Percentiles rank a stretch among this genome's conserved stretches.
Conservation (phyloP, 306 rosid genomes). For the Dalbergia cochinchinensis region DNA sequence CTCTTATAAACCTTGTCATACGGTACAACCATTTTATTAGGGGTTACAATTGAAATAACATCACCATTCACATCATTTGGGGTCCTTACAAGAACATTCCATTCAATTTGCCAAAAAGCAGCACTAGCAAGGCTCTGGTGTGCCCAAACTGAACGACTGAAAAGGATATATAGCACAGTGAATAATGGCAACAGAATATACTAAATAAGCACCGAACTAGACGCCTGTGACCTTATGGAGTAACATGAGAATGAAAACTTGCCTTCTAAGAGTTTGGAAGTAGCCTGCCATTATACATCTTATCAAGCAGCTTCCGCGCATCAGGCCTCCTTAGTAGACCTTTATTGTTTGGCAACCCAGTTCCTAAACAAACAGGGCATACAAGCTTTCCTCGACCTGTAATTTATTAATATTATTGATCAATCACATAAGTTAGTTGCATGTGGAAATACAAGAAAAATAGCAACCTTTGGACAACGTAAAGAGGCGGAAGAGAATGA, state of each 20-base stretch:
- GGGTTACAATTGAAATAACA: too few relatives aligned
- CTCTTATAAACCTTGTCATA: too few relatives aligned
- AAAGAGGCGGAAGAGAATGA: conserved; percentile 6
- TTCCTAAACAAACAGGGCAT: conserved; percentile 94
- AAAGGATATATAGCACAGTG: conserved; percentile 25
- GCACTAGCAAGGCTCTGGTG: conserved; percentile 23
- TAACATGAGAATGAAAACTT: conserved; percentile 22
- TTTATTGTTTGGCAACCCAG: conserved; percentile 92
- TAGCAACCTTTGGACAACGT: not conserved
- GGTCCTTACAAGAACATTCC: too few relatives aligned
- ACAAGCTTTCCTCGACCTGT: conserved; percentile 96
- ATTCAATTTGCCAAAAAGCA: conserved; percentile 35
- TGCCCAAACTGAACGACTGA: conserved; percentile 26
- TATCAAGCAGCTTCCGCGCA: conserved; percentile 79
- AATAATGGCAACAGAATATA: conserved; percentile 29
- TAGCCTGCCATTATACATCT: conserved; percentile 90
- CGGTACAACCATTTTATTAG: too few relatives aligned
- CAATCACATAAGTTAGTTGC: conserved; percentile 15
- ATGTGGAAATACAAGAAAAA: not conserved
- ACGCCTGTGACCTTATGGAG: conserved; percentile 14
- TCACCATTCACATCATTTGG: too few relatives aligned
- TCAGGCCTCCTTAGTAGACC: conserved; percentile 94
- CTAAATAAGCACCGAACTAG: not conserved
- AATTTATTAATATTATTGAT: conserved; percentile 24
- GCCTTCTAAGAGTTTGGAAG: conserved; percentile 73